Base-by-base conservation (phyloP, 768 basidiomycete genomes). In the Psilocybe cubensis region DNA sequence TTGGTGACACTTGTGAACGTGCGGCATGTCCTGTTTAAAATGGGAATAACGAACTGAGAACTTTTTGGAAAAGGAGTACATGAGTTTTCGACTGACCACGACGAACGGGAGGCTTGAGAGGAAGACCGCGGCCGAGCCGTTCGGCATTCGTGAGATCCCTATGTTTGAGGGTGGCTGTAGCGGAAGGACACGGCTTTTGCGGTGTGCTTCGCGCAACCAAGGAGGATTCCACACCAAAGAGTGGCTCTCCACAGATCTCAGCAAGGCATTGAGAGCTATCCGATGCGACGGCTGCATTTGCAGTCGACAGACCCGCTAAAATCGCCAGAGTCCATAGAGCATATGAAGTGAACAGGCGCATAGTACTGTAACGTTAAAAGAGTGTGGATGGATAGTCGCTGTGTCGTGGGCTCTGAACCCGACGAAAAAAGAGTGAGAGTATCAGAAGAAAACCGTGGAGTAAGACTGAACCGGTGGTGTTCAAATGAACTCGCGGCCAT, bases 101-200 rank as follows among this genome's bases (percentile, higher is more conserved):
- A 24, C 66, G 61, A 49, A 52, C 57, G 18, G 69, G 69, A 4
- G 65, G 62, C 42, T 68, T 69, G 12, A 64, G 62, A 20, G 66
- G 66, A 2, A 70, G 50, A 35, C 64, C 65, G n/a, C 61, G 66
- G 31, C 58, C 56, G 9, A 70, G 60, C 18, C 69, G 62, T 54
- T 70, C 52, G 14, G 45, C 66, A 55, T 70, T 70, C 18, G 66
- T 66, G n/a, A 68, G 33, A 7, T 25, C 31, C 18, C 35, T 28
- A 25, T 18, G 38, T 1, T n/a, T 21, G 12, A 21, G 24, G 35
- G 29, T 6, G 23, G 20, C 51, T 12, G 42, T 23, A 17, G 29
- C 35, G 40, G 35, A 23, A 17, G 57, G n/a, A 40, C 21, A 23
- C 31, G 57, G 9, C 17, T 11, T 27, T n/a, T 28, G 31, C 20